These are phyloP conservation scores for Dryas drummondii DNA, from an alignment of 306 rosid genomes.

Conservation along the genomic window DNA sequence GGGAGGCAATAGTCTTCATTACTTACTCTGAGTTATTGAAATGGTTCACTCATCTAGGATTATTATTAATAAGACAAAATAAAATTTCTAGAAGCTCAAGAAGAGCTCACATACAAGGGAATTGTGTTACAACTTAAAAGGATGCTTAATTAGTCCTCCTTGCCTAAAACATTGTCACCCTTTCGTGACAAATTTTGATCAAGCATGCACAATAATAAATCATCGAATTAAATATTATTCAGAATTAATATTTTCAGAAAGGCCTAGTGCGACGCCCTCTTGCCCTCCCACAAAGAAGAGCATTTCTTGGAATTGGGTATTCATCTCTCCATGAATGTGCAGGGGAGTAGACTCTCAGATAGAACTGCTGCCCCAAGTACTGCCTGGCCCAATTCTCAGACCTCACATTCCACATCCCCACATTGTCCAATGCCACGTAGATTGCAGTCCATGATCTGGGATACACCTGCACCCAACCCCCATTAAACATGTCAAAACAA, in stretches of 20 bases:
- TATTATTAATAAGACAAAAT: not conserved
- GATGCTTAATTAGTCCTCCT: conserved; percentile 12
- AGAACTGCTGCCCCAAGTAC: conserved; percentile 92
- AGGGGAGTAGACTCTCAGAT: conserved; percentile 71
- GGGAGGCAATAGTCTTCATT: not conserved
- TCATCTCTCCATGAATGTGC: conserved; percentile 80
- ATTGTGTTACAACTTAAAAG: conserved; percentile 9
- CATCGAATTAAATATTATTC: no score
- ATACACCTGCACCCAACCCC: conserved; percentile 54
- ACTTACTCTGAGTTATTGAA: conserved; percentile 14
- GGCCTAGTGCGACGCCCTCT: conserved; percentile 78
- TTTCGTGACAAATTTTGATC: conserved; percentile 46
- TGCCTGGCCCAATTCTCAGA: conserved; percentile 93
- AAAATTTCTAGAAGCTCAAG: conserved; percentile 37
- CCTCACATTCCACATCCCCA: conserved; percentile 97
- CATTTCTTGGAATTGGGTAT: conserved; percentile 74
- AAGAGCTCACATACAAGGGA: conserved; percentile 31
- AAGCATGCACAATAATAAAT: no score
- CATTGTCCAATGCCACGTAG: conserved; percentile 81
- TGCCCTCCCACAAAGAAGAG: conserved; percentile 84
- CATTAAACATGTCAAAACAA: not conserved
- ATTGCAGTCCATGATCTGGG: conserved; percentile 91
- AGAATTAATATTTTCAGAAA: conserved; percentile 16
- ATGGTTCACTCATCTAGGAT: conserved; percentile 5
- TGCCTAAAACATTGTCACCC: conserved; percentile 44